A percentile compares a stretch with the other conserved stretches of the same genome.
Conservation (phyloP, 2,329 filamentous ascomycete genomes). For the Venturia nashicola region DNA sequence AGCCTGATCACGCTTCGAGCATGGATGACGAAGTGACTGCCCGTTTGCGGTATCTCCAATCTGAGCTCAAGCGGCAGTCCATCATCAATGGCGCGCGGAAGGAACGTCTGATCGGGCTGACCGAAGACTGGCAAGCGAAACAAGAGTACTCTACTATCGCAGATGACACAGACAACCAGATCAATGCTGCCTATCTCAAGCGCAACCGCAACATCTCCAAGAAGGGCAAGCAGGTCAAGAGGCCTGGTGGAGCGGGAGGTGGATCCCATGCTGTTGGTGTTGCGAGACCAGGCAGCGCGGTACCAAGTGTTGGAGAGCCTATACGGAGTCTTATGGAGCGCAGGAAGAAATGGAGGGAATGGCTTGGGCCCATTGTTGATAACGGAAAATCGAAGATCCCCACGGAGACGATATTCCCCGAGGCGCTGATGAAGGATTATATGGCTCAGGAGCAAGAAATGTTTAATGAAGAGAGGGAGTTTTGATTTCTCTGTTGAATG, state of each 20-base stretch:
- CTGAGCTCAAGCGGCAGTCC: constrained; percentile 68
- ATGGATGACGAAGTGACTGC: constrained; percentile 91
- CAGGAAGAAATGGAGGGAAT: constrained; percentile 77
- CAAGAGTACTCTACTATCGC: constrained; percentile 96
- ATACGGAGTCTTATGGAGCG: constrained; percentile 90
- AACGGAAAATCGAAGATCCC: constrained; percentile 70
- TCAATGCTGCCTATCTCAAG: constrained; percentile 91
- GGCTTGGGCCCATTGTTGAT: constrained; percentile 81
- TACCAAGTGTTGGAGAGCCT: constrained; percentile 69
- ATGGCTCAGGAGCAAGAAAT: constrained; percentile 66
- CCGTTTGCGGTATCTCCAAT: constrained; percentile 73
- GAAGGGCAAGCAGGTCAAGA: constrained; percentile 74
- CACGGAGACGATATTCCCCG: constrained; percentile 63
- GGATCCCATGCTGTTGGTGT: constrained; percentile 44
- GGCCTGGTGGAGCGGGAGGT: constrained; percentile 62
- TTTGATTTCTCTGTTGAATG: neutral
- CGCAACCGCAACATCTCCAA: constrained; percentile 89
- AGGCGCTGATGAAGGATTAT: constrained; percentile 57
- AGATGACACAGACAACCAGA: constrained; percentile 89
- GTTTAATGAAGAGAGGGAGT: constrained; percentile 52
- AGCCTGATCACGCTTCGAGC: constrained; percentile 75
- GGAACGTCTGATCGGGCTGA: constrained; percentile 70
- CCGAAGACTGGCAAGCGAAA: constrained; percentile 85
- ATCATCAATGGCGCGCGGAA: constrained; percentile 87
- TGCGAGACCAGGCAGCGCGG: constrained; percentile 45